Evolutionary conservation across 495 filamentous ascomycete species (phyloP).

Genomic region (Penicillium ucsense): DNA sequence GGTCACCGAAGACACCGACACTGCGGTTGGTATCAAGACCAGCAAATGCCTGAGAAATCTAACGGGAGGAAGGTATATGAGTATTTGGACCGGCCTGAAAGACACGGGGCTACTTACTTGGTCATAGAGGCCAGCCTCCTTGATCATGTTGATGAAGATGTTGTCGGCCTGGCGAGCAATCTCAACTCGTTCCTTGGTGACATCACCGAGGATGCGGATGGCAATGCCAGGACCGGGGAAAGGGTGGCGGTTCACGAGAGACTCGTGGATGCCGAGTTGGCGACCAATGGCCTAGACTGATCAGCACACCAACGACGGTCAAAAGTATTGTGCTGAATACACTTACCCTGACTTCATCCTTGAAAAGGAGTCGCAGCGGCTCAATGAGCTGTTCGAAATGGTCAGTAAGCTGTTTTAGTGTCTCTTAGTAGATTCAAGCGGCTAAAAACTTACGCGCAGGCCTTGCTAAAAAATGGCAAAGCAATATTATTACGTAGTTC

Average conservation of each 20-base stretch:
- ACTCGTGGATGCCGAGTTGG: constrained; percentile 63
- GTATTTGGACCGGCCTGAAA: no score
- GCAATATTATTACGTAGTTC: neutral
- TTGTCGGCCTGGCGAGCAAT: constrained; percentile 79
- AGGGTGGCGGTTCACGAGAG: constrained; percentile 76
- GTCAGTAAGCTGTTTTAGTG: constrained; percentile 8
- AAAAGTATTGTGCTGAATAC: neutral
- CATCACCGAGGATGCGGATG: constrained; percentile 82
- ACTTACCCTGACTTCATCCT: constrained; percentile 58
- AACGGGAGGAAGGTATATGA: constrained; percentile 1
- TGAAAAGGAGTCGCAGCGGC: constrained; percentile 72
- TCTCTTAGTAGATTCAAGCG: neutral
- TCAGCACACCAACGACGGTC: neutral
- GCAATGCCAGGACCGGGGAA: constrained; percentile 79
- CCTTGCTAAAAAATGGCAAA: constrained; percentile 12
- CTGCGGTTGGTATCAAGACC: constrained; percentile 41
- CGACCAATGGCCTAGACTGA: constrained; percentile 48
- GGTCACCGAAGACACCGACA: constrained; percentile 16
- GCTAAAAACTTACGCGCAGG: constrained; percentile 12
- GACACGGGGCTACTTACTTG: constrained; percentile 18
- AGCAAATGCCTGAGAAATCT: constrained; percentile 74
- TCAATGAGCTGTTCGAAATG: constrained; percentile 64
- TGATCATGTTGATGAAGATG: constrained; percentile 78
- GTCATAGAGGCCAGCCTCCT: constrained; percentile 72
- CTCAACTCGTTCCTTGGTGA: constrained; percentile 66